Base-by-base conservation (phyloP, 2,329 filamentous ascomycete genomes). In the Lachnellula suecica region DNA sequence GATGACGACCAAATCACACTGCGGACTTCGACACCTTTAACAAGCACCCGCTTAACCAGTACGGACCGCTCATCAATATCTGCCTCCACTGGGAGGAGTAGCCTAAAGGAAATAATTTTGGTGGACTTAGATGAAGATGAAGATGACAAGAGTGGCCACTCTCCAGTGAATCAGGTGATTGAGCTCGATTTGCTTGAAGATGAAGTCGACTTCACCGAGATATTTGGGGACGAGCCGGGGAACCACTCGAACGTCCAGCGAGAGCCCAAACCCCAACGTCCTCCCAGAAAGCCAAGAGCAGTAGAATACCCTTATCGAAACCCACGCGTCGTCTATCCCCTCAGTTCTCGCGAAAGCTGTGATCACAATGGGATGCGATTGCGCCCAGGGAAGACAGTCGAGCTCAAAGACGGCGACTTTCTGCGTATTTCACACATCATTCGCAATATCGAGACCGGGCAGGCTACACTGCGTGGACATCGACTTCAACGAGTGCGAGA, bases 391-490 rank as follows among this genome's bases (percentile, higher is more conserved):
- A 62, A 62, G 22, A 58, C 58, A 1, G 51, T 65, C 10, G 61
- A 66, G 25, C 35, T 65, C 2, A 10, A 47, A 4, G 49, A 62
- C 29, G 54, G 58, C 0, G 45, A 46, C 4, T 79, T 76, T 43
- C 53, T 79, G 1, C 67, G 66, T 0, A 72, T 80, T 4, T 55
- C 58, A 9, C 48, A 63, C 2, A 70, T 80, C 2, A 51, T 64
- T 4, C 68, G 13, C 50, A 68, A 58, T 29, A 54, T 67, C 5
- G 8, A 50, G 0, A 57, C 47, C 0, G 57, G 62, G 0, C 56
- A 63, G 0, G 48, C 73, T 0, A 64, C 64, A 0, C 60, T 82
- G 2, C 61, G 64, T 20, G 80, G 80, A 0, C 64, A 70, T 3
- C 65, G 67, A 1, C 64, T 79, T 1, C 61, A 70, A 0, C 66